Conservation (phyloP, 2,329 filamentous ascomycete genomes). For the Bipolaris bicolor region DNA sequence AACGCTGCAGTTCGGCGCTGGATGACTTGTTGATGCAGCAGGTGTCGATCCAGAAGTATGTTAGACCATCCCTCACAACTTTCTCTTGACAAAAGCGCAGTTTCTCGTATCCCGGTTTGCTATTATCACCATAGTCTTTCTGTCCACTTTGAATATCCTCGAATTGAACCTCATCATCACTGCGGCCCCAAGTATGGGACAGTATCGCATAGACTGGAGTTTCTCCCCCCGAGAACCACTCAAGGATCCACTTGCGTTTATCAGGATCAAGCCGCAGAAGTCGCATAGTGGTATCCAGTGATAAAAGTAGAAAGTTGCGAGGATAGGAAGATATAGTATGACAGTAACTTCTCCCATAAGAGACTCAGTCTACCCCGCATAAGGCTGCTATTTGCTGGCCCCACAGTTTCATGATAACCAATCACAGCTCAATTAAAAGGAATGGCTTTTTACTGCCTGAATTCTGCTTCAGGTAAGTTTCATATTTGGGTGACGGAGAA, state of each 20-base stretch:
- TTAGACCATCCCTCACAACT: not conserved
- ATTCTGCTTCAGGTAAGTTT: too few relatives aligned
- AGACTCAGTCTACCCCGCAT: too few relatives aligned
- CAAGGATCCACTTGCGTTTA: not conserved
- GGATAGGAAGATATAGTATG: not conserved
- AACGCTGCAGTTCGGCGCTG: not conserved
- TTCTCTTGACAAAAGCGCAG: conserved; percentile 2
- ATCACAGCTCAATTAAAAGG: too few relatives aligned
- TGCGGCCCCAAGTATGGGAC: conserved; percentile 4
- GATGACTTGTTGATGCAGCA: conserved; percentile 8
- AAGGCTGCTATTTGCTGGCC: too few relatives aligned
- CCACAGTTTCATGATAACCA: too few relatives aligned
- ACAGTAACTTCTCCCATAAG: too few relatives aligned
- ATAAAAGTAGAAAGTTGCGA: not conserved
- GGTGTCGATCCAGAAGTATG: conserved; percentile 9
- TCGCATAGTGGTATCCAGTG: not conserved
- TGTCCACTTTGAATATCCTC: not conserved
- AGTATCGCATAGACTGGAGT: conserved; percentile 8
- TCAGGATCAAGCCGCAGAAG: not conserved
- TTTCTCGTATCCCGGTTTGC: conserved; percentile 1
- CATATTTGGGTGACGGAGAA: too few relatives aligned
- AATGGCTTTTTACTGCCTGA: too few relatives aligned
- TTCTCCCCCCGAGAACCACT: not conserved
- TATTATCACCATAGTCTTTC: not conserved
- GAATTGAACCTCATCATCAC: not conserved